Evolutionary conservation across 495 filamentous ascomycete species (phyloP), one percentile per base, ranked within the genome.

Genomic region (Friedmanniomyces simplex): DNA sequence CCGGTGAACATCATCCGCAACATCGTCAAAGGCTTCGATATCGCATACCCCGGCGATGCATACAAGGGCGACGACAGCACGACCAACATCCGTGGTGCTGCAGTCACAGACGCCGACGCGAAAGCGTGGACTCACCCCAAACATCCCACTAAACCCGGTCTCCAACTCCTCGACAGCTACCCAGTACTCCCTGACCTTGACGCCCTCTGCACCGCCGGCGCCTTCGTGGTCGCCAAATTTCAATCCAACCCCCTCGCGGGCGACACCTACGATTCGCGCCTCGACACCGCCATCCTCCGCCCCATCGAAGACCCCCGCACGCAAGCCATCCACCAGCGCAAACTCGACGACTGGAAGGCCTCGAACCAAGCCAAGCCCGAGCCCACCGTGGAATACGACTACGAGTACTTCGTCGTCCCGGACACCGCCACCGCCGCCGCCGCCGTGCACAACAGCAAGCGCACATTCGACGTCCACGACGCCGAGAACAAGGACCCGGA

Each of bases 191-290:
- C 93, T 1, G 93, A 97, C 62, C 79, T 91, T n/a, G 82, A 87
- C 18, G 86, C 87, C 10, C 84, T 91, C 66, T 85, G 90, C n/a
- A 88, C 96, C 67, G 83, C 82, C 25, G 88, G 88, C 54, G 83
- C 84, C 16, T 96, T 89, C 69, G 82, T 94, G 56, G 81, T 91
- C 12, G 81, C 90, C 71, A 96, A 97, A 61, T 96, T 96, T 72
- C 76, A 79, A 41, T 88, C 84, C 47, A 89, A 91, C 57, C 91
- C 93, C 0, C 78, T 89, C 8, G 71, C 77, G 18, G 73, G 75
- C 12, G 67, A 72, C 24, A 67, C 64, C 46, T 90, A 91, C 67
- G 93, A 97, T 67, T 76, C 77, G 46, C 85, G 94, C 32, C 81
- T 97, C 57, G 87, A 94, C 57, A 79, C 84, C 37, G 87, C 82